Evolutionary conservation across 208 protist genomes (phyloP), one percentile per base, ranked within the genome.

Genomic region (Blechomonas ayalai): DNA sequence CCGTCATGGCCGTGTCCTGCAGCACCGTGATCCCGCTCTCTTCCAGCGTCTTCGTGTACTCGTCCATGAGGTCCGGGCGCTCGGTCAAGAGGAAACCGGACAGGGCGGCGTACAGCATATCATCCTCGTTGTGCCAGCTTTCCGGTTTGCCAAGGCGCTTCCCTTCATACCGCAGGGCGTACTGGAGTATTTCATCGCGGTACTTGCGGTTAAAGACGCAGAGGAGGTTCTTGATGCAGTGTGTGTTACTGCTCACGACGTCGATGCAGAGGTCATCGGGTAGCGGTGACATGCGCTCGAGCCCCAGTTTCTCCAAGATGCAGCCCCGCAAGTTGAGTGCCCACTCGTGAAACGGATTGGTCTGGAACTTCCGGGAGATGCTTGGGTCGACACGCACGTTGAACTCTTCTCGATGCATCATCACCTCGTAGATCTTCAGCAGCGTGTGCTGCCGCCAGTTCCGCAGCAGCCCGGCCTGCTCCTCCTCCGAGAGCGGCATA

Each of bases 361-460:
- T 75, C 36, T 92, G 77, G 48, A 90, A 92, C 58, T 70, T 82
- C 6, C 77, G 61, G 4, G 83, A 82, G 22, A 82, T 52, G 38
- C 70, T 80, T n/a, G 80, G 73, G 58, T 93, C 82, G 26, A 93
- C 60, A 27, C 81, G 82, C 3, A 93, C 74, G 48, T 86, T 88
- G 69, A 73, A 93, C 66, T 93, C 79, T 49, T 93, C 81, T n/a
- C 81, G 81, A 56, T 91, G 85, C 70, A 90, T 91, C 73, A 93
- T 84, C 35, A 93, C 61, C 36, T 93, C 82, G 49, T 90, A 89
- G 35, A 93, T 86, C 24, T 67, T 60, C 29, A 77, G 73, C 5
- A 90, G 60, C 3, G 57, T 78, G 52, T 80, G 59, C 10, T 61
- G 37, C 15, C 64, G 54, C 79, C 81, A 93, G 42, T 80, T 81